Evolutionary conservation across 2,329 filamentous ascomycete species (phyloP), one percentile per base, ranked within the genome.

Genomic region (Graphilbum fragrans): DNA sequence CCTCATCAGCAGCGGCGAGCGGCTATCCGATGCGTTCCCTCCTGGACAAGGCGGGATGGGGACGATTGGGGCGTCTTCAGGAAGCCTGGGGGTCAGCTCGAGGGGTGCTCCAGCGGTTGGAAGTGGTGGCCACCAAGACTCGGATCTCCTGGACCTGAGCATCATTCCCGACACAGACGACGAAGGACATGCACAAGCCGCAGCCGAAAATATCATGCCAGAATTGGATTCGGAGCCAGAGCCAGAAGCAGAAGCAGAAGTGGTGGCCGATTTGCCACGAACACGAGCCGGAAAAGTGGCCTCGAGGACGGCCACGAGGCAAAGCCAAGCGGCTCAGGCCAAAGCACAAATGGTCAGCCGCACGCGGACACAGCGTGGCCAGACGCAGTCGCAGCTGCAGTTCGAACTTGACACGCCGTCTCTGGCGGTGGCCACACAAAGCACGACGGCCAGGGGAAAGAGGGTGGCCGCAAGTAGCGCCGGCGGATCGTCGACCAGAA

Each of bases 241-340:
- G 17, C 18, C 25, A 3, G 18, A 34, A 12, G 19, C 3, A 7
- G 36, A 39, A 27, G 35, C 34, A 9, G 38, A 43, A 23, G 31
- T 33, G 14, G 44, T 47, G 14, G 31, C 36, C 2, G 48, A 55
- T 29, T 49, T 52, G 16, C 49, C 57, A 0, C 45, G 58, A 18
- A 58, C 53, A 5, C 52, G 57, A 18, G 51, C 53, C 4, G 58
- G 53, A 27, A 62, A 60, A 45, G 49, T 52, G 3, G 59, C 58
- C 2, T 48, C 53, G 40, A 54, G 45, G 42, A 48, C 52, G 7
- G 54, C 51, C 27, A 50, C 46, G 11, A 50, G 49, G 38, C 32
- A 42, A 41, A 42, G 39, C 39, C 44, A 45, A 35, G 29, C 39
- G 18, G 22, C 23, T 9, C 23, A 29, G 37, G 36, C 22, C 20